A percentile compares a stretch with the other conserved stretches of the same genome.
phyloP scores from a whole-genome alignment of 306 rosid species.

The Notholithocarpus densiflorus region DNA sequence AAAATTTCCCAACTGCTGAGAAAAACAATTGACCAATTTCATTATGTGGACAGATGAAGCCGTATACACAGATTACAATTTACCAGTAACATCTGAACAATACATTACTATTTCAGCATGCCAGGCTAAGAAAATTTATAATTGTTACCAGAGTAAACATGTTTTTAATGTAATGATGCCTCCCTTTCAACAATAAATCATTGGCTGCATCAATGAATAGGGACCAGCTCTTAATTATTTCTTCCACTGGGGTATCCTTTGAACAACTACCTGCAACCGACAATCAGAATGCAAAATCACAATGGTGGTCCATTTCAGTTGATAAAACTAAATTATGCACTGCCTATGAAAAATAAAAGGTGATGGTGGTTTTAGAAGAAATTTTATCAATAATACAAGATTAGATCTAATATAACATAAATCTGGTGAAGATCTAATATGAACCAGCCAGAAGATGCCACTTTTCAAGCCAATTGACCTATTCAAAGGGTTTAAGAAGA shows the following conservation, averaged over 20 bases:
- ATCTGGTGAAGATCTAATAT: too few relatives aligned
- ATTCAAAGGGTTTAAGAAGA: too few relatives aligned
- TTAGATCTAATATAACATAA: too few relatives aligned
- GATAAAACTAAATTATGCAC: not conserved
- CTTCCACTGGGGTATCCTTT: slow-evolving; percentile 53
- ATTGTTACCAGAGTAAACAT: not conserved
- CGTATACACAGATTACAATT: not conserved
- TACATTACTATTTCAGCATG: not conserved
- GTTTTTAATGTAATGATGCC: not conserved
- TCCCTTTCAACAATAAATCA: not conserved
- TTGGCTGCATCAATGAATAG: not conserved
- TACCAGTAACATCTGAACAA: not conserved
- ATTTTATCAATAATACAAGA: too few relatives aligned
- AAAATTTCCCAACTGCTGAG: not conserved
- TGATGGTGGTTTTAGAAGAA: too few relatives aligned
- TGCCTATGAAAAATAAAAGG: not conserved
- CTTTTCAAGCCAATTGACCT: too few relatives aligned
- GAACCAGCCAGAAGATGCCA: too few relatives aligned
- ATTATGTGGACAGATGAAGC: too few relatives aligned
- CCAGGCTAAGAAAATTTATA: not conserved
- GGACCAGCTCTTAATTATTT: slow-evolving; percentile 20
- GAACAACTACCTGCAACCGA: slow-evolving; percentile 45
- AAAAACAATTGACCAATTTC: not conserved
- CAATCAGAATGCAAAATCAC: not conserved
- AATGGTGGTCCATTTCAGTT: not conserved